Conservation (phyloP, 345 rosid genomes). For the Murraya koenigii region DNA sequence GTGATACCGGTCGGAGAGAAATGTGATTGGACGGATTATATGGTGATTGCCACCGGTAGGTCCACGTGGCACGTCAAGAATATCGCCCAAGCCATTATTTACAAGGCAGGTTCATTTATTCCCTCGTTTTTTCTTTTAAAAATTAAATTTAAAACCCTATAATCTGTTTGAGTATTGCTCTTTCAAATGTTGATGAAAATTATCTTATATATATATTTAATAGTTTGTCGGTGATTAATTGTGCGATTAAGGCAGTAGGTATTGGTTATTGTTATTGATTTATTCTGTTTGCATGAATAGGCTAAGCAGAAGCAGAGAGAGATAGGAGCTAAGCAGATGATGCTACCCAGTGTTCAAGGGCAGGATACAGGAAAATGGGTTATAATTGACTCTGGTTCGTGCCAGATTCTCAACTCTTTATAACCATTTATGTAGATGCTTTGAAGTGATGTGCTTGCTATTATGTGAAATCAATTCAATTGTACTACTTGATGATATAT, state of each 20-base stretch:
- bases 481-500: background rate
- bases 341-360: slow-evolving; percentile 70
- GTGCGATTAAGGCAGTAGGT: background rate
- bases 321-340: slow-evolving; percentile 54
- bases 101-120: slow-evolving; percentile 37
- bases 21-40: slow-evolving; percentile 68
- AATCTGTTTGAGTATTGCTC: background rate
- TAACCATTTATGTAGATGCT: background rate
- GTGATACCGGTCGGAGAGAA: slow-evolving; percentile 57
- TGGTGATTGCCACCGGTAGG: slow-evolving; percentile 86
- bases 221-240: background rate
- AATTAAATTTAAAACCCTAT: background rate
- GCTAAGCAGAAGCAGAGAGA: slow-evolving; percentile 86
- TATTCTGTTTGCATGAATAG: slow-evolving; percentile 33
- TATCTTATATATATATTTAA: background rate
- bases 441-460: background rate
- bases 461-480: background rate
- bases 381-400: slow-evolving; percentile 75
- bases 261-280: background rate
- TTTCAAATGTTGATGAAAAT: background rate
- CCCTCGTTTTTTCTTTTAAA: background rate
- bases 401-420: background rate
- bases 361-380: slow-evolving; percentile 81
- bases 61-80: slow-evolving; percentile 88
- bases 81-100: slow-evolving; percentile 78